These are phyloP conservation scores for Coelastrella sp. DNA, from an alignment of 139 green algal species.

Conservation along the genomic window DNA sequence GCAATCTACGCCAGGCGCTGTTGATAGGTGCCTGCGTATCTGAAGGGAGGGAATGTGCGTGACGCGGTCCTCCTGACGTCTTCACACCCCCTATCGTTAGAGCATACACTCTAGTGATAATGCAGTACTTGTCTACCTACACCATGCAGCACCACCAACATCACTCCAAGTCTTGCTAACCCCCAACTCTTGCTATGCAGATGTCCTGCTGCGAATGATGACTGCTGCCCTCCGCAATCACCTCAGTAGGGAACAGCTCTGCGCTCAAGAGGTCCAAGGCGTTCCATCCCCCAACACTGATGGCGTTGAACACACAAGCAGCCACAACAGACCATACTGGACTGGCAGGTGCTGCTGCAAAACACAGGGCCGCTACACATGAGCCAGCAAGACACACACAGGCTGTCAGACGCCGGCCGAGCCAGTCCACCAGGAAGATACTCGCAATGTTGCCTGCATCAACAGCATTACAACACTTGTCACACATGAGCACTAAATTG, in stretches of 20 bases:
- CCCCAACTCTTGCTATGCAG: neutral
- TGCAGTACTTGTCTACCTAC: too few relatives aligned
- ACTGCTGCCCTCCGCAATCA: constrained; percentile 23
- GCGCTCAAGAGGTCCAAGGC: constrained; percentile 56
- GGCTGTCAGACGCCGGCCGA: constrained; percentile 57
- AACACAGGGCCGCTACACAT: constrained; percentile 51
- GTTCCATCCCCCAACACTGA: constrained; percentile 62
- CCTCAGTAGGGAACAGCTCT: constrained; percentile 66
- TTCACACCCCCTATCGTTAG: too few relatives aligned
- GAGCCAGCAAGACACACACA: constrained; percentile 59
- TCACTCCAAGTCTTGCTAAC: too few relatives aligned
- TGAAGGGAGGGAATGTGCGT: too few relatives aligned
- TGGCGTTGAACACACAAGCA: constrained; percentile 63
- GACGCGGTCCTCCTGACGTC: too few relatives aligned
- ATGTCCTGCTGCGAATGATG: neutral
- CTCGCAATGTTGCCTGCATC: constrained; percentile 63
- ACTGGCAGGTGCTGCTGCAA: constrained; percentile 55
- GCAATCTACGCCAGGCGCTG: too few relatives aligned
- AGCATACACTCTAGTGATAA: too few relatives aligned
- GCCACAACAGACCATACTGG: constrained; percentile 55
- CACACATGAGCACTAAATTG: neutral
- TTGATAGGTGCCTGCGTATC: too few relatives aligned
- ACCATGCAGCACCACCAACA: too few relatives aligned
- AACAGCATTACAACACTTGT: neutral
- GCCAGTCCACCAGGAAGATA: constrained; percentile 59